Base-by-base conservation (phyloP, 163 green algal species). In the Chlorella variabilis region DNA sequence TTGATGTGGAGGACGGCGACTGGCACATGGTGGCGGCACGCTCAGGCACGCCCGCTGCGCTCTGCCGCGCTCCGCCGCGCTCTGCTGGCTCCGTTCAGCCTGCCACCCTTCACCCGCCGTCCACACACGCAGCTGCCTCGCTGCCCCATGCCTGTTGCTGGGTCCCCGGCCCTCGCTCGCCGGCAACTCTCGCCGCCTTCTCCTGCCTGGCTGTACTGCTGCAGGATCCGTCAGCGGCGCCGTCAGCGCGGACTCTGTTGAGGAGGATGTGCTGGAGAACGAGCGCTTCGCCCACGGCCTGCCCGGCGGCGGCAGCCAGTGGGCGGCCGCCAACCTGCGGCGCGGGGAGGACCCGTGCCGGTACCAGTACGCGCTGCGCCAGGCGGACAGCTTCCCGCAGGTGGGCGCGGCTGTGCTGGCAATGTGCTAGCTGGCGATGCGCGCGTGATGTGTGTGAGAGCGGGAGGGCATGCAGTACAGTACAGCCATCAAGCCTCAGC, bases 201-300 rank as follows among this genome's bases (percentile, higher is more conserved):
- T n/a, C n/a, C n/a, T n/a, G n/a, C n/a, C n/a, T n/a, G n/a, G n/a
- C n/a, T n/a, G n/a, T n/a, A n/a, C n/a, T n/a, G n/a, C n/a, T 81
- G 48, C 62, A 82, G 76, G 76, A 34, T 77, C 65, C 0, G 20
- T 70, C 38, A 75, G 41, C 34, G 67, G 21, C 31, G n/a, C 61
- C 20, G 41, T 70, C 31, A 49, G 6, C 3, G 82, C 51, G 6
- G 80, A 89, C 25, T 76, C 80, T 1, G 77, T 88, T 27, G 89
- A 93, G 68, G 92, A 94, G 69, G 89, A 94, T 77, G 85, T 95
- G 38, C 94, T 95, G 83, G 93, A 97, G 88, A 91, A 94, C 61
- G 86, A 96, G 87, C 86, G 93, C 9, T 94, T 80, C 58, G 73
- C 73, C 1, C 73, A 56, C 4, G n/a, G 38, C 33, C 54, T n/a